Conservation (phyloP, 805 yeast genomes). For the Lipomyces spencermartinsiae region DNA sequence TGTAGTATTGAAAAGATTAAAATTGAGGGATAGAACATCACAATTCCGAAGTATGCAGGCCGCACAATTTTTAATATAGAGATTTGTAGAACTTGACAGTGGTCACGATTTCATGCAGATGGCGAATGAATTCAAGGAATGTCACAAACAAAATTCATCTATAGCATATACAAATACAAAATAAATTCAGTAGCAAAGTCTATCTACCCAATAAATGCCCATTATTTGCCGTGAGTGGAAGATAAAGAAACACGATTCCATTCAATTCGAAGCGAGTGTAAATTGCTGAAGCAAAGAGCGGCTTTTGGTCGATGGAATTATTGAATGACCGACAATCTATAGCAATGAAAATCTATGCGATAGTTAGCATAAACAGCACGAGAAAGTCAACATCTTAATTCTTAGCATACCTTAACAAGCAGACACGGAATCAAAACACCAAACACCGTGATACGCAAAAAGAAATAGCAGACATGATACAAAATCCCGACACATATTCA, state of each 20-base stretch:
- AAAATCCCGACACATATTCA: background rate
- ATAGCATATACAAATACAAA: background rate
- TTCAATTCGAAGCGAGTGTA: background rate
- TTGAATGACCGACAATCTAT: background rate
- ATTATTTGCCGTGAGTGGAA: background rate
- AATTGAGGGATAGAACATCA: no score
- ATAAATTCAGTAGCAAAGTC: background rate
- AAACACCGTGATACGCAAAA: constrained; percentile 38
- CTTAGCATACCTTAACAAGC: background rate
- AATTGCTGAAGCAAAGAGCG: background rate
- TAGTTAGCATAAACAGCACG: background rate
- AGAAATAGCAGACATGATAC: background rate
- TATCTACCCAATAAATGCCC: constrained; percentile 1
- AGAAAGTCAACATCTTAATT: background rate
- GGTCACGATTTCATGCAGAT: no score
- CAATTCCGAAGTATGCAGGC: no score
- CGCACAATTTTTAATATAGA: no score
- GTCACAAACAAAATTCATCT: background rate
- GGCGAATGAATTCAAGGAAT: background rate
- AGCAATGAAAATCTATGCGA: background rate
- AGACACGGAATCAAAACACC: background rate
- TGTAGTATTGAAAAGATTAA: no score
- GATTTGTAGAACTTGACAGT: no score
- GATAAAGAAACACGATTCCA: background rate
- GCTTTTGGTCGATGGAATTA: background rate